phyloP scores from a whole-genome alignment of 805 yeast species.

The Kuraishia capsulata region DNA sequence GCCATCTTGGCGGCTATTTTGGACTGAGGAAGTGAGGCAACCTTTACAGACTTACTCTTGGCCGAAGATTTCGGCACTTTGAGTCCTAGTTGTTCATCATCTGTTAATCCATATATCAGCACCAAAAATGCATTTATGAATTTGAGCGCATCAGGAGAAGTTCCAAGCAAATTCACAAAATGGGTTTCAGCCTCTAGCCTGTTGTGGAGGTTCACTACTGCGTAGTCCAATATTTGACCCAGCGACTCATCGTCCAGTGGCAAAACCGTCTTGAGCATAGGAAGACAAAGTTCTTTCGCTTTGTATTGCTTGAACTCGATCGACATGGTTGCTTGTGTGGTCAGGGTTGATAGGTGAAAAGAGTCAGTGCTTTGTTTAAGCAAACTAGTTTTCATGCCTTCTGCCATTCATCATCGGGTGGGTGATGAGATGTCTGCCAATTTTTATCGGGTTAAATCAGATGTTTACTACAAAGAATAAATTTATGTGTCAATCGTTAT shows the following conservation, averaged over 20 bases:
- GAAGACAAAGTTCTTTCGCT: slow-evolving; percentile 13
- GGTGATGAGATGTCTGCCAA: too few species aligned
- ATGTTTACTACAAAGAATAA: too few species aligned
- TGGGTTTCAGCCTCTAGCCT: slow-evolving; percentile 42
- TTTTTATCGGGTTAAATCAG: too few species aligned
- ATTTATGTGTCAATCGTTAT: too few species aligned
- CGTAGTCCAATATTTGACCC: slow-evolving; percentile 45
- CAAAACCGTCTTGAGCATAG: slow-evolving; percentile 23
- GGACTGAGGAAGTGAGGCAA: slow-evolving; percentile 3
- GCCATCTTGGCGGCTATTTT: slow-evolving; percentile 3
- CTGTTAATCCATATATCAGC: slow-evolving; percentile 23
- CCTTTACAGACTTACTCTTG: slow-evolving; percentile 3
- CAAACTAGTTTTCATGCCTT: neutral
- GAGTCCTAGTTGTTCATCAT: neutral
- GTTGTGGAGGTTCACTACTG: slow-evolving; percentile 30
- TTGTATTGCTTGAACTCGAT: slow-evolving; percentile 11
- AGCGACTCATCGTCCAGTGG: slow-evolving; percentile 54
- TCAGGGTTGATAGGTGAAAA: neutral
- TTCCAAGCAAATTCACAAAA: slow-evolving; percentile 48
- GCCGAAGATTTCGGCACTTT: neutral
- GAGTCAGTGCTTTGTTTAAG: neutral
- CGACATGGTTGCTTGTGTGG: slow-evolving; percentile 1
- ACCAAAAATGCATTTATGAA: slow-evolving; percentile 36
- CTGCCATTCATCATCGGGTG: neutral
- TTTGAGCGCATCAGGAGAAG: slow-evolving; percentile 39